Evolutionary conservation across 2,329 filamentous ascomycete genomes (phyloP).

Genomic region (Xylariaceae sp.): DNA sequence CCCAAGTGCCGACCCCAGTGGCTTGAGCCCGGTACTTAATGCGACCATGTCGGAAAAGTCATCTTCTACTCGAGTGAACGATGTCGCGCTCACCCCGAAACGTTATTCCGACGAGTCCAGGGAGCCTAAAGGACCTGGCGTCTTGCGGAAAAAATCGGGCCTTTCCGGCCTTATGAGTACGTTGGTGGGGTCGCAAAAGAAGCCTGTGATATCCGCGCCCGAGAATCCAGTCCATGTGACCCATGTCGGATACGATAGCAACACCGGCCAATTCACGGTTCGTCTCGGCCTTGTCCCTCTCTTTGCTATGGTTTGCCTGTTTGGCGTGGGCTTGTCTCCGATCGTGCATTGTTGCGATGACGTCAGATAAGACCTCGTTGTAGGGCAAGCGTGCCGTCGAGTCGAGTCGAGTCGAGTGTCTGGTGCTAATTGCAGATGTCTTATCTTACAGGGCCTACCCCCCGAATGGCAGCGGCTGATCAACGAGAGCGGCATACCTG

Average conservation of each 20-base stretch:
- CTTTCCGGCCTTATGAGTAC: conserved; percentile 86
- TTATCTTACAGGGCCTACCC: conserved; percentile 67
- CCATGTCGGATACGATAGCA: conserved; percentile 94
- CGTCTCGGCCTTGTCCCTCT: conserved; percentile 32
- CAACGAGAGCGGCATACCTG: conserved; percentile 91
- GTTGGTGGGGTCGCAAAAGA: conserved; percentile 75
- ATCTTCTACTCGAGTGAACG: conserved; percentile 35
- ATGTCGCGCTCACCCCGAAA: conserved; percentile 54
- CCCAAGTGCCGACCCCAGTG: conserved; percentile 48
- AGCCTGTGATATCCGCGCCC: conserved; percentile 91
- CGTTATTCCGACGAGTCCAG: conserved; percentile 74
- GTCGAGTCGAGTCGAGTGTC: too few relatives aligned
- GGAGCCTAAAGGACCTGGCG: conserved; percentile 51
- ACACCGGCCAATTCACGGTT: conserved; percentile 94
- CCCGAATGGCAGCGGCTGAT: conserved; percentile 97
- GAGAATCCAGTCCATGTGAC: conserved; percentile 98
- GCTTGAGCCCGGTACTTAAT: conserved; percentile 50
- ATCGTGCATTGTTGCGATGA: neutral
- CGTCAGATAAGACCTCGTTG: too few relatives aligned
- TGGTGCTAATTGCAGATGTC: conserved; percentile 15
- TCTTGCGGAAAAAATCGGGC: conserved; percentile 77
- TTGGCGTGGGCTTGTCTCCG: conserved; percentile 4
- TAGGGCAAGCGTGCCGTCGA: too few relatives aligned
- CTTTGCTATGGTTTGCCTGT: conserved; percentile 4
- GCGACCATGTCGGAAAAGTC: conserved; percentile 45